Base-by-base conservation (phyloP, 2,329 filamentous ascomycete genomes). In the Teratosphaeria epicoccoides region DNA sequence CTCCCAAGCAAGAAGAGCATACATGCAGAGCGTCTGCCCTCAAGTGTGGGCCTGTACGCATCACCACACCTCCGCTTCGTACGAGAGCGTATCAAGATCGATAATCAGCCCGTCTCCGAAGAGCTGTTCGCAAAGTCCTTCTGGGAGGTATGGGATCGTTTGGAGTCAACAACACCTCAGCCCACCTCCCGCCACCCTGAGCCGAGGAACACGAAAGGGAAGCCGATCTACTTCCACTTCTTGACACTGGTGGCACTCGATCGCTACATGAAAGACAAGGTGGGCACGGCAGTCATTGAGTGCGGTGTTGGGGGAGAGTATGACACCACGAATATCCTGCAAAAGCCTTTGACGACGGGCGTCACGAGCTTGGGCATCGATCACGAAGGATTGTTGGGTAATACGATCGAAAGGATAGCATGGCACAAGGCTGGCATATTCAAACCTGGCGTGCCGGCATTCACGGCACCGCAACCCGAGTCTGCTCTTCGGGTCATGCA, bases 351-450 rank as follows among this genome's bases (percentile, higher is more conserved):
- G 6, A 84, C 83, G 1, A 79, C 82, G 1, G 86, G 85, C 0
- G 82, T 96, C 33, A 84, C 88, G 20, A 88, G 84, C 62, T 68
- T 96, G 43, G 89, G 88, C 3, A 85, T 95, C 54, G 90, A 96
- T 61, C 90, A 96, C 68, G 82, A 85, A 1, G 81, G 78, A 4
- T 82, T 95, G 76, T 74, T 96, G 29, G 90, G 90, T 10, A 76
- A 79, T 33, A 90, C 88, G 0, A 78, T 91, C 48, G 83, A 86
- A 52, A 75, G 88, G 63, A 95, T 95, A 57, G 83, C 89, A 2
- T 95, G 89, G 90, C 87, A 95, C 66, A 96, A 96, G 68, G 84
- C 84, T 6, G 90, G 90, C 1, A 87, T 96, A 44, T 84, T 94
- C 66, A 95, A 94, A 67, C 49, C 69, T 0, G 80, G 79, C 0